Percentiles rank a stretch among this genome's conserved stretches.
These are phyloP conservation scores for Curvularia eragrostidis DNA, from an alignment of 2,329 filamentous ascomycete species.

Conservation along the genomic window DNA sequence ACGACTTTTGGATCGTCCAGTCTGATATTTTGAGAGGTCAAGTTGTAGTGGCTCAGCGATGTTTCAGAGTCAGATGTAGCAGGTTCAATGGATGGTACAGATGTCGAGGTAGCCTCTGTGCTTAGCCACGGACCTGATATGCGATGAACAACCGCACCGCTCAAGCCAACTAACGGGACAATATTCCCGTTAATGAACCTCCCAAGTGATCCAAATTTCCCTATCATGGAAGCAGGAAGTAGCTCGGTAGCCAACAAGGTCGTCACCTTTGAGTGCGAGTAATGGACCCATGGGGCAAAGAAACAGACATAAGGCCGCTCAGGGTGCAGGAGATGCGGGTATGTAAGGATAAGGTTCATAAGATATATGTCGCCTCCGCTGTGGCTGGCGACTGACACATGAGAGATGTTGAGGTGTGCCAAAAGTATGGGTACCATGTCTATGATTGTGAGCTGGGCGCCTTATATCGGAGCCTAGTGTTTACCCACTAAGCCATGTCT, in stretches of 20 bases:
- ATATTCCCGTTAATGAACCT: constrained; percentile 36
- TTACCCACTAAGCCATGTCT: constrained; percentile 37
- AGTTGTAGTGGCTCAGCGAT: constrained; percentile 3
- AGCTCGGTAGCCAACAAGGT: constrained; percentile 31
- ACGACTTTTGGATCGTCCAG: constrained; percentile 30
- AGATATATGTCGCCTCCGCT: constrained; percentile 43
- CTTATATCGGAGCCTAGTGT: background rate
- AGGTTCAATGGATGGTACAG: constrained; percentile 14
- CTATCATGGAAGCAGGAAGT: constrained; percentile 36
- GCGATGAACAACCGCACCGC: constrained; percentile 25
- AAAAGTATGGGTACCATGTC: constrained; percentile 42
- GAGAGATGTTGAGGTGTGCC: constrained; percentile 35
- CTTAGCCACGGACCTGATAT: constrained; percentile 19
- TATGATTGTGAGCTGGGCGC: constrained; percentile 15
- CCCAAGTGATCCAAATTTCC: constrained; percentile 29
- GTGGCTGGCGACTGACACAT: constrained; percentile 43
- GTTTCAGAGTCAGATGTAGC: constrained; percentile 6
- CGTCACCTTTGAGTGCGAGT: constrained; percentile 32
- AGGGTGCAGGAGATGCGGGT: constrained; percentile 38
- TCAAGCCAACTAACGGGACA: constrained; percentile 30
- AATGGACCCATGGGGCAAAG: constrained; percentile 45
- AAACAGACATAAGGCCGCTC: constrained; percentile 36
- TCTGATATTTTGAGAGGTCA: constrained; percentile 1
- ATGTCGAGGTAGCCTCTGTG: constrained; percentile 16
- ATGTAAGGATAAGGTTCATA: constrained; percentile 37